Base-by-base conservation (phyloP, 345 rosid genomes). In the Camelina laxa region DNA sequence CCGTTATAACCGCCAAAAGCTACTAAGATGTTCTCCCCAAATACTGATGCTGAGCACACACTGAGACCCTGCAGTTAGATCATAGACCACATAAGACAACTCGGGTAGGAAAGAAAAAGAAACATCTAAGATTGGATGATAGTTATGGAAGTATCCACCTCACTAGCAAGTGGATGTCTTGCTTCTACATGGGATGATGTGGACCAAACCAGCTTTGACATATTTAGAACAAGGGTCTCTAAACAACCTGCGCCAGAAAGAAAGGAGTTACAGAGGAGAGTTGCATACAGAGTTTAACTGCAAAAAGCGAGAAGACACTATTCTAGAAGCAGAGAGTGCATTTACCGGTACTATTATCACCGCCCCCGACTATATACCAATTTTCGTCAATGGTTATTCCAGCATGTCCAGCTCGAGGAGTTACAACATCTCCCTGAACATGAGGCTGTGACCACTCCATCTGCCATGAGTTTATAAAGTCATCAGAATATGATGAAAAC, bases 1-100 rank as follows among this genome's bases (percentile, higher is more conserved):
- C 99, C 98, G 67, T 92, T 95, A 74, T 95, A 95, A 77, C 99
- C 99, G 20, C 99, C 99, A 80, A 95, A 95, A 36, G 96, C 92
- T 83, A 89, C 82, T 89, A 95, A 84, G 82, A 88, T 76, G 66
- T 67, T 86, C 85, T 87, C 96, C 24, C 94, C 86, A 50, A 74
- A 81, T 66, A 95, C 60, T 61, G 82, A 60, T 56, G 88, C 92
- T 1, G 94, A 73, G 90, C 90, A 87, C 57, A 88, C 86, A 81
- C 91, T 92, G 47, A 92, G 97, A 15, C 99, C 98, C 99, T 95
- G 92, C 74, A 74, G 77, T 76, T 24, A 59, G 48, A 65, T 44
- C 30, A 58, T 69, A 42, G 19, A 35, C 6, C 67, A 5, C 36
- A 57, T 77, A 48, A 70, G 75, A 47, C 63, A 45, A 62, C 47